phyloP scores from a whole-genome alignment of 257 asterid species.

The Mentha longifolia region DNA sequence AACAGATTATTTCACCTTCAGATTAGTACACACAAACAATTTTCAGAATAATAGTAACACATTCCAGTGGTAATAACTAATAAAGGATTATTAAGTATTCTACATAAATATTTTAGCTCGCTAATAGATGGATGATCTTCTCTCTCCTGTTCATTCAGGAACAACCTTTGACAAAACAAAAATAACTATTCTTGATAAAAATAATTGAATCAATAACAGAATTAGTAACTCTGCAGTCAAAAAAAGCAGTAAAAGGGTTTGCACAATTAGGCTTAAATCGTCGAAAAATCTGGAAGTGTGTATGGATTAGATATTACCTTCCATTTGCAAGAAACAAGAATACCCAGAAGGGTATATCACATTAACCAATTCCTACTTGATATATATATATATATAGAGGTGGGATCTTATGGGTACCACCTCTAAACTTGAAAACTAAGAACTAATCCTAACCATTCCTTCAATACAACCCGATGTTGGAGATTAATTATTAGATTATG shows the following conservation, averaged over 20 bases:
- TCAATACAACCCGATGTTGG: too few species aligned
- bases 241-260: conserved; percentile 14
- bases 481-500: too few species aligned
- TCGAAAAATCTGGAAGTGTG: background rate
- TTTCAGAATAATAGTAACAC: too few species aligned
- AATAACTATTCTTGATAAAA: background rate
- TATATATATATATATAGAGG: too few species aligned
- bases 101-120: background rate
- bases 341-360: conserved; percentile 16
- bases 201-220: background rate
- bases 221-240: background rate
- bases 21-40: too few species aligned
- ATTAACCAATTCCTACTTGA: too few species aligned
- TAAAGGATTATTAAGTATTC: background rate
- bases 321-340: conserved; percentile 34
- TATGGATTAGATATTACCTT: conserved; percentile 30
- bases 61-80: background rate
- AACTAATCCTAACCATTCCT: too few species aligned
- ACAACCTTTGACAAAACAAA: background rate
- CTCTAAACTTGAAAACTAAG: too few species aligned
- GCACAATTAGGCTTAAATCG: background rate
- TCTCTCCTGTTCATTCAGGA: background rate
- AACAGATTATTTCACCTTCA: too few species aligned
- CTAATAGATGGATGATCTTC: too few species aligned
- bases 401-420: too few species aligned